Evolutionary conservation across 495 filamentous ascomycete species (phyloP), one percentile per base, ranked within the genome.

Genomic region (Neurospora pannonica): DNA sequence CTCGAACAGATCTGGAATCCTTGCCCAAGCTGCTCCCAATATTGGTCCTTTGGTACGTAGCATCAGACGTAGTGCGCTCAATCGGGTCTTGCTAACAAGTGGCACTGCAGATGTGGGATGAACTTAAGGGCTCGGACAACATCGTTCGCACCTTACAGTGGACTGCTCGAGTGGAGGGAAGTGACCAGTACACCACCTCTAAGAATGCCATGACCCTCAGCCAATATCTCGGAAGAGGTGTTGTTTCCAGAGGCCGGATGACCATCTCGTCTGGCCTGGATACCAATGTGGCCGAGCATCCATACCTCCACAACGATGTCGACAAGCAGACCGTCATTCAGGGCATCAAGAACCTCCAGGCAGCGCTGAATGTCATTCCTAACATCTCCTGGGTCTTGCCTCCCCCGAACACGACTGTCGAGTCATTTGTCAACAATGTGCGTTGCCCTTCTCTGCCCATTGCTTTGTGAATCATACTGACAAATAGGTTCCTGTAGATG

Each of bases 21-120:
- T 93, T 31, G 86, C 92, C 38, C 89, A 92, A 81, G 85, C 92
- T 74, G 92, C 92, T 73, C 91, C 91, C 69, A 88, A 89, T 73
- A 90, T 91, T 70, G 88, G 88, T 31, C 86, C 89, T 8, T 86
- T 91, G 81, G 85, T 84, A 75, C 2, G 43, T 76, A 39, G 28
- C 39, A 37, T 72, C 67, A n/a, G 21, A 13, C 5, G 0, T 2
- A 34, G 28, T 34, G 5, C 11, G 13, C 11, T 36, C 13, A 19
- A 69, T 4, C n/a, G 4, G 21, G 1, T 38, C n/a, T 70, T 13
- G 43, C 75, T 80, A 75, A 81, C 79, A 17, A 17, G 17, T 73
- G 70, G 37, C 13, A 28, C 1, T 67, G 4, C 70, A 81, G 80
- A 84, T 88, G 75, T 91, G 87, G 86, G 85, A 90, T 71, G 84